A percentile compares a stretch with the other conserved stretches of the same genome.
Conservation (phyloP, 2,329 filamentous ascomycete genomes). For the Fusarium miscanthi region DNA sequence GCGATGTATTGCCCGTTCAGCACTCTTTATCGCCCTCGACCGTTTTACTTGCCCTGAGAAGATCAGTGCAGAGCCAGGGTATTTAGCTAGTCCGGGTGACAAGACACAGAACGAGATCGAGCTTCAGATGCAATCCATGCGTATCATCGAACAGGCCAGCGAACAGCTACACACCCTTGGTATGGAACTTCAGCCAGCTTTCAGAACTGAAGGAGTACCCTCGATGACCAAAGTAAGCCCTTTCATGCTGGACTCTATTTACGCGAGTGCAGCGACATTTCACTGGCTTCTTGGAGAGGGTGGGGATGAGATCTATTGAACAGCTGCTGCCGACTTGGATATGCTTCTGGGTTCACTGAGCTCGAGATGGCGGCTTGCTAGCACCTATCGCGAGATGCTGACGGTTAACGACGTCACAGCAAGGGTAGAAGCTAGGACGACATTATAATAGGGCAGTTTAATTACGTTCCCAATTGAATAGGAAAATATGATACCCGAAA, state of each 20-base stretch:
- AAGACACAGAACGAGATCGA: background rate
- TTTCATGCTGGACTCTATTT: background rate
- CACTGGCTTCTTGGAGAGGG: background rate
- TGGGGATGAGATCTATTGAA: background rate
- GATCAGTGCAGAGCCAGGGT: background rate
- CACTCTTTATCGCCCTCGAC: background rate
- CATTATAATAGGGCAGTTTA: background rate
- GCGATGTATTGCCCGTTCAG: accelerated
- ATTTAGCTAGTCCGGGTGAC: background rate
- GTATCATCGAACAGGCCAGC: background rate
- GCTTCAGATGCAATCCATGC: background rate
- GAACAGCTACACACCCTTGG: background rate
- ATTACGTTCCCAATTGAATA: accelerated
- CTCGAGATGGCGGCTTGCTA: background rate
- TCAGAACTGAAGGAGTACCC: accelerated
- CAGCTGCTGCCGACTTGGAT: accelerated
- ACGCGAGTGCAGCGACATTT: background rate
- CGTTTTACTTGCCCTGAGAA: background rate
- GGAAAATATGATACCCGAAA: accelerated
- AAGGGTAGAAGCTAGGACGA: background rate
- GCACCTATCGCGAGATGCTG: background rate
- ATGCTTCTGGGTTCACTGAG: accelerated
- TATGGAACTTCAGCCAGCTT: accelerated
- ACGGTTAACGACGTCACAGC: background rate
- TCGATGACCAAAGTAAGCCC: background rate